Base-by-base conservation (phyloP, 164 flowering plant genomes). In the Berberis vulgaris region DNA sequence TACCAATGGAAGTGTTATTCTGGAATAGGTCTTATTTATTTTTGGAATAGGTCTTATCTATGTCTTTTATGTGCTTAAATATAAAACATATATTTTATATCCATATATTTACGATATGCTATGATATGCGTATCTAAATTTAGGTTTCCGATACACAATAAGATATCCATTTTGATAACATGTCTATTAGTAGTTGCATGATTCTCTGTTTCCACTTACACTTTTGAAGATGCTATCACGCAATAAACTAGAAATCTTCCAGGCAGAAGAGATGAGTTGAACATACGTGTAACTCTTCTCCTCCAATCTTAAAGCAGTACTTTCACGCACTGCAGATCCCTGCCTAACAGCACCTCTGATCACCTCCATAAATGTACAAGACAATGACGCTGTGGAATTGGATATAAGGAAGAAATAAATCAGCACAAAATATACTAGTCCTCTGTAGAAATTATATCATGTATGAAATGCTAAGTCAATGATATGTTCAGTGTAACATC, bases 191-290 rank as follows among this genome's bases (percentile, higher is more conserved):
- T 26, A n/a, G 43, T 44, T n/a, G 58, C 6, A 53, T 57, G 26
- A 54, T 2, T 5, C 7, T 9, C 6, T 5, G n/a, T 64, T 54
- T 3, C 8, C 54, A 76, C 88, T 80, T 72, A 89, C 91, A 72
- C 54, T 71, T 66, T 68, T 74, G 7, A 74, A 41, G 49, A 71
- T 71, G 40, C 53, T 55, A 52, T 61, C 64, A 39, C 65, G 42
- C 45, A 95, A 70, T 13, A 83, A 62, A 57, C 62, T 71, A 26
- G 91, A 86, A 69, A 87, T 81, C 55, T 71, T 76, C 65, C 42
- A 54, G 7, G 97, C 97, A 71, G 96, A 84, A 41, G 81, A 80
- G 42, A 86, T 49, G 65, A 95, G 88, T 63, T 89, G 89, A 54
- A 2, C 46, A 66, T 91, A 89, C 68, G 76, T 83, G 71, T 89